Conservation (phyloP, 2,329 filamentous ascomycete genomes). For the Immersiporthe knoxdaviesiana region DNA sequence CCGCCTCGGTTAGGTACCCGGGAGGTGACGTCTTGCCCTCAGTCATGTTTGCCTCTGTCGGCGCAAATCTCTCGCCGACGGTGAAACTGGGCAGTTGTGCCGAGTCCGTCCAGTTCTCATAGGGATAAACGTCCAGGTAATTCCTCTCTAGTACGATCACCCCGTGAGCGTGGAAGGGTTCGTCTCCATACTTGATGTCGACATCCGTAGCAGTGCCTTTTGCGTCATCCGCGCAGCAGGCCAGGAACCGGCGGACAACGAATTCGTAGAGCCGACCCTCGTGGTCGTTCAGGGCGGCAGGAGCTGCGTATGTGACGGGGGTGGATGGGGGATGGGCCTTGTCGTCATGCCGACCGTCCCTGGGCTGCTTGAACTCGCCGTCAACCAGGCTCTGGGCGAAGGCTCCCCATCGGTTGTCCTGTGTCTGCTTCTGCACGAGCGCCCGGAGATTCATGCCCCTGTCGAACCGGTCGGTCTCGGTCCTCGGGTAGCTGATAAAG, state of each 20-base stretch:
- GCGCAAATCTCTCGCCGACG: conserved; percentile 80
- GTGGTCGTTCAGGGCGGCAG: conserved; percentile 63
- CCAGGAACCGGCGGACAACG: conserved; percentile 86
- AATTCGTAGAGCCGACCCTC: conserved; percentile 90
- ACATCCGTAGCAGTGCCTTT: conserved; percentile 84
- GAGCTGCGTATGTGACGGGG: conserved; percentile 83
- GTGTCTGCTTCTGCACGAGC: conserved; percentile 82
- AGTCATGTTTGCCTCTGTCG: conserved; percentile 83
- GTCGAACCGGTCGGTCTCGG: conserved; percentile 96
- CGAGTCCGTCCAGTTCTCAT: conserved; percentile 94
- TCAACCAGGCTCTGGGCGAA: conserved; percentile 77
- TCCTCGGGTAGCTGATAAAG: conserved; percentile 96
- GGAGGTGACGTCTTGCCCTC: conserved; percentile 90
- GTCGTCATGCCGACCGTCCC: conserved; percentile 86
- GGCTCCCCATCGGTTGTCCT: conserved; percentile 74
- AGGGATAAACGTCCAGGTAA: conserved; percentile 93
- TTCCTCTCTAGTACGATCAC: conserved; percentile 86
- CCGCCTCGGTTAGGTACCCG: conserved; percentile 88
- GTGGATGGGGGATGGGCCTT: conserved; percentile 98
- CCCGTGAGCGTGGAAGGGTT: conserved; percentile 80
- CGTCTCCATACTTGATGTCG: conserved; percentile 80
- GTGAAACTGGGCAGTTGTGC: conserved; percentile 79
- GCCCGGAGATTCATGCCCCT: conserved; percentile 80
- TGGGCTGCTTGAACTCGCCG: conserved; percentile 79
- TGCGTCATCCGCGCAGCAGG: conserved; percentile 94